Evolutionary conservation across 257 asterid species (phyloP).

Genomic region (Capsicum chinense): DNA sequence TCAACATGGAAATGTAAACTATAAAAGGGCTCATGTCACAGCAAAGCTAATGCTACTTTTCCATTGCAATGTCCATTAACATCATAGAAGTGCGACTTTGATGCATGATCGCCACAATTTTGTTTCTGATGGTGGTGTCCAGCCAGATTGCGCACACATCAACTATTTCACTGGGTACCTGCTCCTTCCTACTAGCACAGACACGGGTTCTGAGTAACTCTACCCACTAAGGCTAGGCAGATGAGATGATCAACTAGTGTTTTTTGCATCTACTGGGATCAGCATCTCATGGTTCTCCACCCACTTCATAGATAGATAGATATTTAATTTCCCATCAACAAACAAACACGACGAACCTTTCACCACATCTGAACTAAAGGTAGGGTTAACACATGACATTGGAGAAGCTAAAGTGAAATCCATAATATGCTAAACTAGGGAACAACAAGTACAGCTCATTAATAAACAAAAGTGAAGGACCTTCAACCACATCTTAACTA

Average conservation of each 20-base stretch:
- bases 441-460: not conserved
- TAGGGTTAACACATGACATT: not conserved
- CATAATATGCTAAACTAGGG: not conserved
- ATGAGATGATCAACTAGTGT: not conserved
- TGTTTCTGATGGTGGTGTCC: constrained; percentile 8
- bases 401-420: not conserved
- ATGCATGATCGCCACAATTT: not conserved
- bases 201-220: not conserved
- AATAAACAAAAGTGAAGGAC: not conserved
- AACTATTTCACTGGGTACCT: not conserved
- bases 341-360: not conserved
- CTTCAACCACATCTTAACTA: not conserved
- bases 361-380: not conserved
- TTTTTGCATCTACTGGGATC: not conserved
- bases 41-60: not conserved
- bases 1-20: constrained; percentile 22
- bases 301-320: not conserved
- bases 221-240: not conserved
- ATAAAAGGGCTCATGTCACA: not conserved
- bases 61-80: not conserved
- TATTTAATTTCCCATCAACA: not conserved
- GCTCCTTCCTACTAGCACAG: not conserved
- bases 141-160: not conserved
- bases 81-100: not conserved
- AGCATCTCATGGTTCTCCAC: not conserved